Conservation (phyloP, 345 rosid species). For the Theobroma cacao region DNA sequence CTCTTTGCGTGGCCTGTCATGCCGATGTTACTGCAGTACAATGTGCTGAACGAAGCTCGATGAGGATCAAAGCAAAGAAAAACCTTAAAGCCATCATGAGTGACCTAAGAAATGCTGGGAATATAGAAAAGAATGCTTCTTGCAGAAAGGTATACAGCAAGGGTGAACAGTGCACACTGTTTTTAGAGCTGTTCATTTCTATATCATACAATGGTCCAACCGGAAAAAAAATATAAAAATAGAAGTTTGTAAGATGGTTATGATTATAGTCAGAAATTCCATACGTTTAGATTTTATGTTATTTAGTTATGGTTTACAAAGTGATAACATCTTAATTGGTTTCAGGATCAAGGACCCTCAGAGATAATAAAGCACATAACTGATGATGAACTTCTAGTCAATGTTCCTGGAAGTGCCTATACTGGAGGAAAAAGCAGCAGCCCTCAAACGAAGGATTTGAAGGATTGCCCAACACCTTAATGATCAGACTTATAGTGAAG, state of each 20-base stretch:
- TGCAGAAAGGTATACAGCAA: conserved; percentile 30
- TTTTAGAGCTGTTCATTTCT: neutral
- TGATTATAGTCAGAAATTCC: neutral
- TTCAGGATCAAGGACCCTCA: conserved; percentile 38
- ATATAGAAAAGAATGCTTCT: conserved; percentile 19
- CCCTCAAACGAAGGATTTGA: conserved; percentile 2
- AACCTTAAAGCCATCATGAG: conserved; percentile 52
- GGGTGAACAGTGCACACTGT: neutral
- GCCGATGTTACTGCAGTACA: conserved; percentile 71
- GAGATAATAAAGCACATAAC: conserved; percentile 23
- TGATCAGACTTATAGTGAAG: neutral
- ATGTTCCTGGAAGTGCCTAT: conserved; percentile 90
- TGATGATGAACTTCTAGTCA: conserved; percentile 68
- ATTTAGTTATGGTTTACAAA: neutral
- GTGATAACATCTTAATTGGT: neutral
- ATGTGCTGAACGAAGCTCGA: conserved; percentile 51
- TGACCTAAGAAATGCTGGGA: conserved; percentile 34
- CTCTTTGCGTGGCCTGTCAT: conserved; percentile 92
- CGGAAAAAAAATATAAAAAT: too few species aligned
- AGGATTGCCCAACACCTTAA: neutral
- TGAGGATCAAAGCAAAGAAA: conserved; percentile 57
- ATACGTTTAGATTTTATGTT: neutral
- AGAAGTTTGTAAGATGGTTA: neutral
- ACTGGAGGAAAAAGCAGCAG: conserved; percentile 25
- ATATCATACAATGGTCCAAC: neutral